Percentiles rank a stretch among this genome's conserved stretches.
Evolutionary conservation across 2,329 filamentous ascomycete species (phyloP).

Genomic region (Grosmannia huntii): DNA sequence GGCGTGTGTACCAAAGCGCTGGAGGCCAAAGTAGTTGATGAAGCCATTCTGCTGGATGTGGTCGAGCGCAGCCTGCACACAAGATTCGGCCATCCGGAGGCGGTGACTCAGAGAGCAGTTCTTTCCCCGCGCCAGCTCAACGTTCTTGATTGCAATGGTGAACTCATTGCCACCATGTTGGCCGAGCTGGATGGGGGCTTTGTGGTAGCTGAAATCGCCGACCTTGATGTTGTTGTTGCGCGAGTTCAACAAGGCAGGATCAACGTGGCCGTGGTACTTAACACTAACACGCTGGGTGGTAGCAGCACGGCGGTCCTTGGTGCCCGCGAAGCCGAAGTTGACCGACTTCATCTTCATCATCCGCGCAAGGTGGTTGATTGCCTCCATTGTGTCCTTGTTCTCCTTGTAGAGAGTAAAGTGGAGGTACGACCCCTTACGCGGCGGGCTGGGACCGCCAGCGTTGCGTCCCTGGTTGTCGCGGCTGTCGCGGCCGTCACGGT

Average conservation of each 20-base stretch:
- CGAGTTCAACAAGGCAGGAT: constrained; percentile 51
- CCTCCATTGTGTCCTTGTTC: constrained; percentile 94
- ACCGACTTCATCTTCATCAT: constrained; percentile 63
- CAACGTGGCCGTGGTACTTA: constrained; percentile 35
- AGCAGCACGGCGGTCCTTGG: constrained; percentile 79
- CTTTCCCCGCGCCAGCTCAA: constrained; percentile 41
- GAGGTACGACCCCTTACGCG: constrained; percentile 42
- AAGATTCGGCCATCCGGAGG: constrained; percentile 28
- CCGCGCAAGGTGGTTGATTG: constrained; percentile 62
- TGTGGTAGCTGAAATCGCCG: constrained; percentile 71
- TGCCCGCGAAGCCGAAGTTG: constrained; percentile 65
- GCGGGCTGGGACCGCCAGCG: constrained; percentile 8
- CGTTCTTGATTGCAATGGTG: constrained; percentile 80
- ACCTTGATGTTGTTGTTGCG: constrained; percentile 52
- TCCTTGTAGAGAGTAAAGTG: constrained; percentile 94
- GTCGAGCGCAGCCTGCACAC: constrained; percentile 47
- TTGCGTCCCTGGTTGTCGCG: not conserved
- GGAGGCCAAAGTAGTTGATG: constrained; percentile 97
- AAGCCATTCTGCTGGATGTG: constrained; percentile 66
- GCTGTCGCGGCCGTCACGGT: not conserved
- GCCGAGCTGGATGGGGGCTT: constrained; percentile 63
- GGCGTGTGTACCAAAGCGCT: constrained; percentile 82
- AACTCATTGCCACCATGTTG: constrained; percentile 87
- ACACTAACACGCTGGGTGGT: constrained; percentile 73
- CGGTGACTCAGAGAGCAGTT: constrained; percentile 34